These are phyloP conservation scores for Solidago caesia DNA, from an alignment of 129 eudicot species.

Conservation along the genomic window DNA sequence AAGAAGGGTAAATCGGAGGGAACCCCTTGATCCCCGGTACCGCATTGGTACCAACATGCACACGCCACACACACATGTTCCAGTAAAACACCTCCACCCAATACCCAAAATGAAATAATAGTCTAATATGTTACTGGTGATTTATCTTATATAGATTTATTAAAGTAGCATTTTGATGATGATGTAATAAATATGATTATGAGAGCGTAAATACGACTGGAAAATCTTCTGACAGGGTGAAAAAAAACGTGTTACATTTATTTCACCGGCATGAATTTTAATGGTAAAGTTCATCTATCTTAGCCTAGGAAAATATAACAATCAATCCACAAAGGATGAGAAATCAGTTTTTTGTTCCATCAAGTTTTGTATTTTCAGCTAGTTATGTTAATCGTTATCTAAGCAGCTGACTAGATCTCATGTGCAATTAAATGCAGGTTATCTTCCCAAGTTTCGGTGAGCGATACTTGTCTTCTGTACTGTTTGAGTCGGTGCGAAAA, in stretches of 20 bases:
- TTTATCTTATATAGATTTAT: too few species aligned
- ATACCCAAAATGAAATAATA: too few species aligned
- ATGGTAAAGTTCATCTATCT: background rate
- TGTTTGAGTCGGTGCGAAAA: conserved; percentile 69
- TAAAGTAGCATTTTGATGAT: too few species aligned
- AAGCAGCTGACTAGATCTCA: conserved; percentile 21
- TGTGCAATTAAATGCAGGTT: conserved; percentile 42
- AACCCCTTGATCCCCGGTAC: too few species aligned
- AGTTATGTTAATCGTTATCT: background rate
- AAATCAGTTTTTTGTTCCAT: background rate
- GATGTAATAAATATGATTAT: too few species aligned
- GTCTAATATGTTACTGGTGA: background rate
- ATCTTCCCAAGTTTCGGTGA: conserved; percentile 90
- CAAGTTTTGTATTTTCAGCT: background rate
- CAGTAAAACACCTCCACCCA: too few species aligned
- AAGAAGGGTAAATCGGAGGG: too few species aligned
- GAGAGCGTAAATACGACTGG: too few species aligned
- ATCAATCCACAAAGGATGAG: background rate
- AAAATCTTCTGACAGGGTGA: too few species aligned
- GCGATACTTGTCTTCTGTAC: conserved; percentile 71
- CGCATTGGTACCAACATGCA: too few species aligned
- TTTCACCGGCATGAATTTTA: background rate
- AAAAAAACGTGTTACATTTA: background rate
- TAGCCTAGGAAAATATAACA: background rate
- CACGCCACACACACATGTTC: too few species aligned